Evolutionary conservation across 345 rosid species (phyloP), one percentile per base, ranked within the genome.

Genomic region (Corchorus capsularis): DNA sequence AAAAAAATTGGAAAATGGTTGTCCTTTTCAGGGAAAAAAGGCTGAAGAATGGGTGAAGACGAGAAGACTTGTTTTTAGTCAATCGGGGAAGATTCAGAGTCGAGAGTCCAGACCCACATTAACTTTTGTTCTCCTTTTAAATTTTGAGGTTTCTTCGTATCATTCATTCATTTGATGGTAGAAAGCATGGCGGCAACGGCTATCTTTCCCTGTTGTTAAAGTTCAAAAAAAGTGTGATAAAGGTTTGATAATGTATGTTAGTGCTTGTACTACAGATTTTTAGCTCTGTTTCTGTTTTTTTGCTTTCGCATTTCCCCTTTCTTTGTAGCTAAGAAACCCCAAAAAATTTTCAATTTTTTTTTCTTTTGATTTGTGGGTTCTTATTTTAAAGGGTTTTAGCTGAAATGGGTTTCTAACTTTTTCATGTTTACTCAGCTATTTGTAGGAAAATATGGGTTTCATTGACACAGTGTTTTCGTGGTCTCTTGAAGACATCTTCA

Each of bases 401-500:
- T 43, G 63, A 75, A 63, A 35, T 20, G 37, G 46, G 45, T 20
- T 53, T 32, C 63, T 69, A 52, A 69, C 32, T 16, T 4, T n/a
- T 16, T 52, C 0, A 27, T 15, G 17, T 20, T 19, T 37, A 39
- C 4, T 50, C 71, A 55, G 71, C 50, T n/a, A 12, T 39, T 41
- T 35, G 27, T 47, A 46, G 55, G 20, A 8, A 63, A 75, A 8
- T 32, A 67, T 64, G 45, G 72, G 67, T 27, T 78, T 81, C 19
- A 55, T 54, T n/a, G 54, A 63, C n/a, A 3, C 11, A 9, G 63
- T 85, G 46, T 80, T 62, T 46, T 80, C 84, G 13, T 85, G 91
- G 91, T 79, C 86, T 7, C 71, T 85, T 45, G 76, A 83, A 0
- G 86, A 85, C 71, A 77, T 87, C 43, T 66, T 60, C 22, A 54